A percentile compares a stretch with the other conserved stretches of the same genome.
Evolutionary conservation across 2,329 filamentous ascomycete species (phyloP).

Genomic region (Keithomyces neogunnii): DNA sequence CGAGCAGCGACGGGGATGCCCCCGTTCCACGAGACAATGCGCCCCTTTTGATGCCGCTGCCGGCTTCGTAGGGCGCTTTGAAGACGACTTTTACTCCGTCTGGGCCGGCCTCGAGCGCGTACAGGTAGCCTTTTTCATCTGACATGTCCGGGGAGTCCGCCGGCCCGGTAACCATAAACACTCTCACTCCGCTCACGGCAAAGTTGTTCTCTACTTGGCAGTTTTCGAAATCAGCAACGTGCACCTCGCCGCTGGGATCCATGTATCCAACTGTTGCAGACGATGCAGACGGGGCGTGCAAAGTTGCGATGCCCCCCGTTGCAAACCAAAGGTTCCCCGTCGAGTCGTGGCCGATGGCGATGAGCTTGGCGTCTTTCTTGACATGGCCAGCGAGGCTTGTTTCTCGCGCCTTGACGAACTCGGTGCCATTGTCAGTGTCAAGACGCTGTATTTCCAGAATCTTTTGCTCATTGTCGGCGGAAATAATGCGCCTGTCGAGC

Average conservation of each 20-base stretch:
- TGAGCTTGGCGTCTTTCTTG: neutral
- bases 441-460: neutral
- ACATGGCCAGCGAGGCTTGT: neutral
- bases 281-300: neutral
- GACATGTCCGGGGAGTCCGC: neutral
- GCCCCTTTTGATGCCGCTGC: neutral
- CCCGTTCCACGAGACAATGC: neutral
- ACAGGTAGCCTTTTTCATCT: neutral
- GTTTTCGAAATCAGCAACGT: neutral
- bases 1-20: neutral
- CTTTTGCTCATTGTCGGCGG: neutral
- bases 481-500: neutral
- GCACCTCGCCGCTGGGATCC: neutral
- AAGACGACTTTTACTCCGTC: neutral
- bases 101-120: neutral
- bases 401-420: neutral
- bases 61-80: neutral
- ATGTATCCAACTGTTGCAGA: neutral
- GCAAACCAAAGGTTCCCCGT: neutral
- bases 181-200: neutral
- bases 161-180: neutral
- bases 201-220: neutral
- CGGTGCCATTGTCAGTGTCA: neutral
- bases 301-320: neutral
- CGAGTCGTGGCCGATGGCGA: neutral